Percentiles rank a stretch among this genome's conserved stretches.
phyloP scores from a whole-genome alignment of 2,329 filamentous ascomycete species.

The Colletotrichum falcatum region DNA sequence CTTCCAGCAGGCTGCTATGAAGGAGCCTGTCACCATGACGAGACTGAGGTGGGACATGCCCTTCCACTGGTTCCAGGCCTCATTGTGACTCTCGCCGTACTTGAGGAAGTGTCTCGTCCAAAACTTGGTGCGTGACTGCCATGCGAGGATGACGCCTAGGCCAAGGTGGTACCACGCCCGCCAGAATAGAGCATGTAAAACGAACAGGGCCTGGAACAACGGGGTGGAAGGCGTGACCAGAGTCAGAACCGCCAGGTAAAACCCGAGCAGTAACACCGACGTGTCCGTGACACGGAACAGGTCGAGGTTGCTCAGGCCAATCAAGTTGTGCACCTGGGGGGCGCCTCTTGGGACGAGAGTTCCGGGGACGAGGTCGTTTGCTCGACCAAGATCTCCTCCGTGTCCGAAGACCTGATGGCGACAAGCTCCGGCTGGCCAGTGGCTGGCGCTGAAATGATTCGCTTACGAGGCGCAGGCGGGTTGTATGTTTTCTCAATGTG shows the following conservation, averaged over 20 bases:
- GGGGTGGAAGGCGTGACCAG: conserved; percentile 82
- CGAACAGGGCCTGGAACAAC: conserved; percentile 81
- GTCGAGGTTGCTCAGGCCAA: conserved; percentile 88
- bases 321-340: conserved; percentile 82
- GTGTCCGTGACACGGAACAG: conserved; percentile 89
- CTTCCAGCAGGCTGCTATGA: conserved; percentile 94
- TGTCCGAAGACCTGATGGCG: conserved; percentile 23
- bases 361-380: conserved; percentile 47
- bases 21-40: conserved; percentile 88
- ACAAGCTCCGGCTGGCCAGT: conserved; percentile 43
- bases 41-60: conserved; percentile 94
- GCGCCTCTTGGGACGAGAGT: conserved; percentile 67
- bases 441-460: conserved; percentile 50
- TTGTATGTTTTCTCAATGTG: conserved; percentile 99
- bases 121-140: conserved; percentile 89
- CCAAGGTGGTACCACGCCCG: conserved; percentile 93
- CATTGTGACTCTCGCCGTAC: conserved; percentile 88
- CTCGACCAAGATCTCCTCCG: conserved; percentile 40
- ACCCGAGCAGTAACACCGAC: conserved; percentile 79
- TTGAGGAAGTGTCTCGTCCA: conserved; percentile 99
- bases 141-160: conserved; percentile 84
- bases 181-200: conserved; percentile 84
- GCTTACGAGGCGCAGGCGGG: conserved; percentile 80
- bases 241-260: conserved; percentile 81
- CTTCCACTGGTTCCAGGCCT: conserved; percentile 99